A percentile compares a stretch with the other conserved stretches of the same genome.
phyloP scores from a whole-genome alignment of 257 asterid species.

The Eustoma russellianum region DNA sequence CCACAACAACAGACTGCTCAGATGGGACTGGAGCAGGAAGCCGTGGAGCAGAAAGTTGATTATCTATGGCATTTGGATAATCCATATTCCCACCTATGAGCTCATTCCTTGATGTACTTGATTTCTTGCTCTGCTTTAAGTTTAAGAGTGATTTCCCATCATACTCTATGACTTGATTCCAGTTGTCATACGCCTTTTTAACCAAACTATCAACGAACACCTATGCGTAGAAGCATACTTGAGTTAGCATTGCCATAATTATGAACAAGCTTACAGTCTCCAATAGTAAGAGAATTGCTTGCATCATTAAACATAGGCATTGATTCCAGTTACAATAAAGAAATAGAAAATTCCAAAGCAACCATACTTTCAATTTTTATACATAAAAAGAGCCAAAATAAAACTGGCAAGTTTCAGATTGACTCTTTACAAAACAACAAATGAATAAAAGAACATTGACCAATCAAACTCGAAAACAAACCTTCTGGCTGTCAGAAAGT shows the following conservation, averaged over 20 bases:
- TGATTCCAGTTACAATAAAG: no score
- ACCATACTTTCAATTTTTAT: no score
- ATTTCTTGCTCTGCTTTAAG: slow-evolving; percentile 52
- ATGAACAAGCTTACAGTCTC: slow-evolving; percentile 1
- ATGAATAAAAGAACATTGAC: not conserved
- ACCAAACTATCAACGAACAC: slow-evolving; percentile 76
- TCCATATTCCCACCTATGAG: slow-evolving; percentile 45
- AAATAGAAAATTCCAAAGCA: no score
- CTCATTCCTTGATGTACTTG: slow-evolving; percentile 31
- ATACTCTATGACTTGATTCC: slow-evolving; percentile 89
- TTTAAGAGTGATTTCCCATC: slow-evolving; percentile 80
- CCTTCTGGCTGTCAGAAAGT: slow-evolving; percentile 97
- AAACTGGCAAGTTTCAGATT: no score
- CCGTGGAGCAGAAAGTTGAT: slow-evolving; percentile 48
- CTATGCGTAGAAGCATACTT: slow-evolving; percentile 23
- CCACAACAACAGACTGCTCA: slow-evolving; percentile 39
- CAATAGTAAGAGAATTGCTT: no score
- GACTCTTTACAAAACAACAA: no score
- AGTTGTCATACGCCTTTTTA: slow-evolving; percentile 88
- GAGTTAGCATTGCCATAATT: not conserved
- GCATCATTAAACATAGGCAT: no score
- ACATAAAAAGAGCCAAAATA: no score
- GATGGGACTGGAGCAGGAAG: slow-evolving; percentile 35
- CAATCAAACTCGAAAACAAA: slow-evolving; percentile 16
- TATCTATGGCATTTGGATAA: slow-evolving; percentile 50